Base-by-base conservation (phyloP, 306 rosid species). In the Carpinus viminea region DNA sequence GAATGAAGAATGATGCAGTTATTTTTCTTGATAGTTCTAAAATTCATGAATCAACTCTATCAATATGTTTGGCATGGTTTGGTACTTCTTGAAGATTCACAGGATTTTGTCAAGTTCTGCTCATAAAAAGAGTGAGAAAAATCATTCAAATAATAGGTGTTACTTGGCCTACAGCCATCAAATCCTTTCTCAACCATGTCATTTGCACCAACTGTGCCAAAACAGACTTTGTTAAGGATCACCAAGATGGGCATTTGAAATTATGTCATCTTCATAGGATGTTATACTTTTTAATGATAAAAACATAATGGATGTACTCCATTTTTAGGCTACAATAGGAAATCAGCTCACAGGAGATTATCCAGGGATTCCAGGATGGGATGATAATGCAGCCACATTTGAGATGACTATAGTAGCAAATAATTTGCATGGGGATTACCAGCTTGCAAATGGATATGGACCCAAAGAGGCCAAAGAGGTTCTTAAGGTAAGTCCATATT, bases 351-450 rank as follows among this genome's bases (percentile, higher is more conserved):
- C 87, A 12, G 93, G 91, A 76, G 86, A 89, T 87, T 91, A 87
- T 89, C 89, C 86, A 57, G 96, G 88, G 77, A 75, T 69, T 73
- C 98, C 98, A 26, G 98, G 89, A 83, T 95, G 98, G 97, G 98
- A 91, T 77, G 81, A 88, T 87, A 92, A 92, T 81, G 85, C 90
- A 66, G 96, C 93, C 72, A 88, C 98, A 8, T 95, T 95, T 84
- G 92, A 92, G 81, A 83, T 92, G 90, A 81, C 56, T 21, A 83
- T 91, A 77, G 86, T 85, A 43, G 68, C 87, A 28, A 92, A 91
- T 82, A 79, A 46, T 65, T 84, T 95, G 77, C 98, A 84, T 72
- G 97, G 98, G 86, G 98, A 92, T 87, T 95, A 86, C 87, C 98
- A 95, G 86, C 92, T 95, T 79, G 90, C 97, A 48, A 95, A 92